Evolutionary conservation across 352 stramenopile genomes (phyloP).

Genomic region (Phytophthora ramorum): DNA sequence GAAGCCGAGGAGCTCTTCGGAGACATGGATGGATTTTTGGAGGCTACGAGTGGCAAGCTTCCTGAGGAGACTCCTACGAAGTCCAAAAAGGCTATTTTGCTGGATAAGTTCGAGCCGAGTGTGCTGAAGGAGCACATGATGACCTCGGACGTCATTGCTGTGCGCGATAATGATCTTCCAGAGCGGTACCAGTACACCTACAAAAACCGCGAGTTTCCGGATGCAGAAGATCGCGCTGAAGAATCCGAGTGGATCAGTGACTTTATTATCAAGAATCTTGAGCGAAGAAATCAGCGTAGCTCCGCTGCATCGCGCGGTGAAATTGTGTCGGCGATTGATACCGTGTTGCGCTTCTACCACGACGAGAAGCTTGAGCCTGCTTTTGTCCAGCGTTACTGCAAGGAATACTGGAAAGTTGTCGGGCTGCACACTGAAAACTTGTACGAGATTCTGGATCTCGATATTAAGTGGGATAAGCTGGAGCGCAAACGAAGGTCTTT

Average conservation of each 20-base stretch:
- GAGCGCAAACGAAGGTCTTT: slow-evolving; percentile 84
- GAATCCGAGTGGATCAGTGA: slow-evolving; percentile 92
- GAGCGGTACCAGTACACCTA: slow-evolving; percentile 86
- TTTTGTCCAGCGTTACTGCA: slow-evolving; percentile 92
- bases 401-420: slow-evolving; percentile 91
- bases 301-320: slow-evolving; percentile 74
- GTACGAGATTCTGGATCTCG: slow-evolving; percentile 88
- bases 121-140: slow-evolving; percentile 92
- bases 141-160: slow-evolving; percentile 80
- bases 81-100: slow-evolving; percentile 84
- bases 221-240: slow-evolving; percentile 84
- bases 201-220: slow-evolving; percentile 73
- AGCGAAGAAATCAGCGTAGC: slow-evolving; percentile 54
- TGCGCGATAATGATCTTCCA: slow-evolving; percentile 83
- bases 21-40: slow-evolving; percentile 90
- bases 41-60: slow-evolving; percentile 67
- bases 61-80: slow-evolving; percentile 47
- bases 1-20: slow-evolving; percentile 91
- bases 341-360: slow-evolving; percentile 89
- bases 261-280: slow-evolving; percentile 85
- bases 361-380: slow-evolving; percentile 89
- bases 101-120: slow-evolving; percentile 90
- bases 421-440: slow-evolving; percentile 81
- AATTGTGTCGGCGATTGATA: slow-evolving; percentile 90
- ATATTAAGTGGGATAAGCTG: slow-evolving; percentile 91